phyloP scores from a whole-genome alignment of 2,329 filamentous ascomycete genomes.

The Claviceps humidiphila region DNA sequence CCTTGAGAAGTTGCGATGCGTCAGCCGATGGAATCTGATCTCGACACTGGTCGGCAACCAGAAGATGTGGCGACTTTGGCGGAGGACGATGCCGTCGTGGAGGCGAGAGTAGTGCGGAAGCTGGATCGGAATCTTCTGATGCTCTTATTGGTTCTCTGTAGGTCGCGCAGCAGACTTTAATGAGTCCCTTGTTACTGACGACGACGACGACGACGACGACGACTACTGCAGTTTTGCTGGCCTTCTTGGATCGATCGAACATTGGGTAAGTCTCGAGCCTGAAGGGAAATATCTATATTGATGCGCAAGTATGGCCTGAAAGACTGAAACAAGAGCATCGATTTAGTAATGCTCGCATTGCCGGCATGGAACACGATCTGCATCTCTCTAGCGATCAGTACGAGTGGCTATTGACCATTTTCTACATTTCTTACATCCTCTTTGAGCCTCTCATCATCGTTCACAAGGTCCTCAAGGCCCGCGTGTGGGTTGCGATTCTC shows the following conservation, averaged over 20 bases:
- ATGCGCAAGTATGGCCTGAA: neutral
- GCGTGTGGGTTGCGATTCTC: constrained; percentile 4
- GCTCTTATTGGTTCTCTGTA: constrained; percentile 2
- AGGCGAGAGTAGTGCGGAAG: constrained; percentile 1
- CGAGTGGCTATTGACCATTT: constrained; percentile 12
- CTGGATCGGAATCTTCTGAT: neutral
- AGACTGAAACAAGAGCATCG: neutral
- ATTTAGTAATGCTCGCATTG: constrained; percentile 11
- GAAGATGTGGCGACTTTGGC: neutral
- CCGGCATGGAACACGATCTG: constrained; percentile 10
- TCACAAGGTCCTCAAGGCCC: constrained; percentile 5
- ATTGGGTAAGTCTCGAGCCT: constrained; percentile 6
- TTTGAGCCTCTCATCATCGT: constrained; percentile 9
- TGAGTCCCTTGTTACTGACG: neutral
- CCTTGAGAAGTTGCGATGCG: neutral
- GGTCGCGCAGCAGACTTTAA: neutral
- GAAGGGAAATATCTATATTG: neutral
- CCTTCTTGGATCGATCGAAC: constrained; percentile 11
- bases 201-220: neutral
- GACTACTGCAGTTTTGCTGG: constrained; percentile 6
- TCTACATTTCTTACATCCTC: constrained; percentile 11
- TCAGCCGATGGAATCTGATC: neutral
- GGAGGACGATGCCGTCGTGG: neutral
- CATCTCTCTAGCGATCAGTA: constrained; percentile 10
- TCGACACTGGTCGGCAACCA: neutral